Evolutionary conservation across 352 stramenopile species (phyloP).

Genomic region (Globisporangium heterothallicum): DNA sequence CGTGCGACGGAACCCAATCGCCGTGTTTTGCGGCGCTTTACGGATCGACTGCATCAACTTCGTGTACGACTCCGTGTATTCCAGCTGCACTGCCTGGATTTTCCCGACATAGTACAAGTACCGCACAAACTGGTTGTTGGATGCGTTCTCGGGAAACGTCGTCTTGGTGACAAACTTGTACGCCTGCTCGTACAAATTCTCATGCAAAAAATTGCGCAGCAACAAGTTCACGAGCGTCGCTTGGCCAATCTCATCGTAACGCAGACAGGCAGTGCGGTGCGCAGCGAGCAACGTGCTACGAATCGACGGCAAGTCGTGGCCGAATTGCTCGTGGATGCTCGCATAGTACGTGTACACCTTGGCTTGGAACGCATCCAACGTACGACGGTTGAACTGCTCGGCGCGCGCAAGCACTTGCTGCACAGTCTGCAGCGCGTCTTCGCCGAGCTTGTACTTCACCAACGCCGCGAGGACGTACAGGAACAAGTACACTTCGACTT

Average conservation of each 20-base stretch:
- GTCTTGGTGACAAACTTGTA: constrained; percentile 92
- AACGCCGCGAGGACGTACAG: constrained; percentile 68
- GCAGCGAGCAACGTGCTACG: constrained; percentile 64
- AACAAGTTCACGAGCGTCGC: constrained; percentile 90
- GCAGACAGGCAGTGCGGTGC: constrained; percentile 86
- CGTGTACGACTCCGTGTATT: constrained; percentile 96
- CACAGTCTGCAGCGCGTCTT: constrained; percentile 48
- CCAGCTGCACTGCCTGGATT: constrained; percentile 95
- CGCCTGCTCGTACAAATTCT: constrained; percentile 90
- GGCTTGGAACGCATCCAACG: constrained; percentile 70
- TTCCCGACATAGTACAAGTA: constrained; percentile 97
- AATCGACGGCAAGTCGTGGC: constrained; percentile 48
- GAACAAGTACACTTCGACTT: constrained; percentile 85
- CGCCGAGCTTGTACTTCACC: constrained; percentile 59
- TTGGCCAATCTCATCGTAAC: constrained; percentile 88
- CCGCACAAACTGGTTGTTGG: constrained; percentile 98
- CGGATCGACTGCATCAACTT: constrained; percentile 95
- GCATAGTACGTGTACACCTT: constrained; percentile 79
- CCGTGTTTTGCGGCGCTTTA: constrained; percentile 95
- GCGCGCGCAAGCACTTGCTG: constrained; percentile 53
- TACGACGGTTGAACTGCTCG: constrained; percentile 77
- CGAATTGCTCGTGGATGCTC: constrained; percentile 66
- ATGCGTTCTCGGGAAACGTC: constrained; percentile 85
- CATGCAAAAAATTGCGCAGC: constrained; percentile 85
- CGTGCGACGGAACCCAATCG: constrained; percentile 93